Percentiles rank a stretch among this genome's conserved stretches.
Conservation (phyloP, 2,329 filamentous ascomycete species). For the Lecanosticta acicola region DNA sequence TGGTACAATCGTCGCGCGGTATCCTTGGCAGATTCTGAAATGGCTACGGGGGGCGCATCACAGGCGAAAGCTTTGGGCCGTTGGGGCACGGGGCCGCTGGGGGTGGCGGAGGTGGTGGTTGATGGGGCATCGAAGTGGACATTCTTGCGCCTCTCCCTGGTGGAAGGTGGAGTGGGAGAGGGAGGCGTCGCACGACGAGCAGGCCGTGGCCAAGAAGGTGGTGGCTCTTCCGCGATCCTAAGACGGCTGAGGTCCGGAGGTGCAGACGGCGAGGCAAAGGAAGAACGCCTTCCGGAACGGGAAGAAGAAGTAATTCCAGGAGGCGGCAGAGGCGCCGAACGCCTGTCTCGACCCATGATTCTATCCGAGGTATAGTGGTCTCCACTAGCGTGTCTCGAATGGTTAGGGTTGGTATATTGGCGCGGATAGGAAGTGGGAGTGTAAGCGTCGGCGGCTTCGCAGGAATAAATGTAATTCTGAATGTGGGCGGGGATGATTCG, state of each 20-base stretch:
- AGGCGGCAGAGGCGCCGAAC: background rate
- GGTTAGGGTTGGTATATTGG: conserved; percentile 1
- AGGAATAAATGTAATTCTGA: conserved; percentile 13
- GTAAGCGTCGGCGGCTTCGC: conserved; percentile 9
- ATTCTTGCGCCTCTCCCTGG: conserved; percentile 11
- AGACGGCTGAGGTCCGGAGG: background rate
- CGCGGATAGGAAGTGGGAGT: conserved; percentile 4
- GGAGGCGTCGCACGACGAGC: background rate
- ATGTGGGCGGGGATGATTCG: background rate
- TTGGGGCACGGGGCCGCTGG: conserved; percentile 2
- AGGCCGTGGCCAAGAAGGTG: background rate
- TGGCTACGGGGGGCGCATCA: conserved; percentile 16
- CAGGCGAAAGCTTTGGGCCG: conserved; percentile 17
- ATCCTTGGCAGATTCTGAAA: conserved; percentile 17
- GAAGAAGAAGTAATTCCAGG: background rate
- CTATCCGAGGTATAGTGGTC: background rate
- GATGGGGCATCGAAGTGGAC: conserved; percentile 16
- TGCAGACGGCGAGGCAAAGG: background rate
- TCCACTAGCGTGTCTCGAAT: background rate
- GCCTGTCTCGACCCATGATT: background rate
- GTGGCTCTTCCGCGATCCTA: background rate
- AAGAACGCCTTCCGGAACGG: background rate
- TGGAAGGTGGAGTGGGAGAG: conserved; percentile 1
- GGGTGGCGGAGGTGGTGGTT: conserved; percentile 8
- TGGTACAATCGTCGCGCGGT: conserved; percentile 16